Evolutionary conservation across 208 protist species (phyloP).

Genomic region (Giardia muris): DNA sequence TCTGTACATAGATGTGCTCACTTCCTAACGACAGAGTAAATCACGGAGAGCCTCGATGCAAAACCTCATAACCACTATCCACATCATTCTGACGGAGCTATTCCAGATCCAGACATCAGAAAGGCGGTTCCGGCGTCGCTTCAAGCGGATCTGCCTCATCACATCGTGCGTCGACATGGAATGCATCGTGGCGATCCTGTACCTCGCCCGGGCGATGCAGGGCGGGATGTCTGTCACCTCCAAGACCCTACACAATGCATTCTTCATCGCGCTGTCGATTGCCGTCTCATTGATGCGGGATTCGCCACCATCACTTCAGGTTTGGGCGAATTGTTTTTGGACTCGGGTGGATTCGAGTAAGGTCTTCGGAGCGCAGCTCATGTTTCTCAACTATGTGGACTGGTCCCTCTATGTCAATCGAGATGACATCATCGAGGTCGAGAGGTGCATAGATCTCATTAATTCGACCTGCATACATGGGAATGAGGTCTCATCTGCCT

Average conservation of each 20-base stretch:
- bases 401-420: not conserved
- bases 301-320: not conserved
- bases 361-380: not conserved
- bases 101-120: not conserved
- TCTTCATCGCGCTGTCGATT: not conserved
- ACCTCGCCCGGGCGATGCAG: not conserved
- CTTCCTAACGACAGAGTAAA: too few relatives aligned
- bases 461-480: not conserved
- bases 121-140: not conserved
- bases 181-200: not conserved
- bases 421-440: not conserved
- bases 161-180: not conserved
- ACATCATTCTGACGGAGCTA: not conserved
- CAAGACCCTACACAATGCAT: not conserved
- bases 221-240: not conserved
- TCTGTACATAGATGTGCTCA: too few relatives aligned
- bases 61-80: not conserved
- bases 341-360: not conserved
- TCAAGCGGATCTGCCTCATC: not conserved
- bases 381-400: not conserved
- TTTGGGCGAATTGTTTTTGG: not conserved
- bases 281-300: not conserved
- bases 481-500: not conserved
- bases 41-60: not conserved
- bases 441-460: not conserved